phyloP scores from a whole-genome alignment of 257 asterid genomes.

The Coffea eugenioides region DNA sequence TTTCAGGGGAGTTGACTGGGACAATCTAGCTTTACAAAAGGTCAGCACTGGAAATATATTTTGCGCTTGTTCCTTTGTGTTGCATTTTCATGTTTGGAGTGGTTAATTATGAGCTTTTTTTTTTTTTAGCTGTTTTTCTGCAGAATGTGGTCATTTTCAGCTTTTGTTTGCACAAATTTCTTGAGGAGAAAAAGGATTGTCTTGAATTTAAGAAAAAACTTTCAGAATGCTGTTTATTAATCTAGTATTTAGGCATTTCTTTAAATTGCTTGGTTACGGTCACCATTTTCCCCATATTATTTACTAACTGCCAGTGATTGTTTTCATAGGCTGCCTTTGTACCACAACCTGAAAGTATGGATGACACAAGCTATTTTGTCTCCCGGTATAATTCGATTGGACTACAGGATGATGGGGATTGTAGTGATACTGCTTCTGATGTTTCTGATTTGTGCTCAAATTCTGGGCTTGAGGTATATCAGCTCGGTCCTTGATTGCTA shows the following conservation, averaged over 20 bases:
- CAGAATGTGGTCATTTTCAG: not conserved
- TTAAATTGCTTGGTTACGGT: not conserved
- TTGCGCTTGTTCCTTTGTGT: not conserved
- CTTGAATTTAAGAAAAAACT: not conserved
- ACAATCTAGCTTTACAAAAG: slow-evolving; percentile 79
- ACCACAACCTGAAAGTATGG: slow-evolving; percentile 78
- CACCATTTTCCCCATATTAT: not conserved
- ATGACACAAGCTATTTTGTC: slow-evolving; percentile 91
- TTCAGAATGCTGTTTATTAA: not conserved
- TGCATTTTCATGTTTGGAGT: not conserved
- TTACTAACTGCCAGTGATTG: slow-evolving; percentile 9
- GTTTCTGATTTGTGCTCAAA: slow-evolving; percentile 53
- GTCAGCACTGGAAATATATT: slow-evolving; percentile 33
- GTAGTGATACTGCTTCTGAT: slow-evolving; percentile 59
- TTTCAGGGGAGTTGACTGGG: slow-evolving; percentile 94
- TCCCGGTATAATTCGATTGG: slow-evolving; percentile 62
- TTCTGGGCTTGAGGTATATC: slow-evolving; percentile 57
- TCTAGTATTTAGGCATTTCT: not conserved
- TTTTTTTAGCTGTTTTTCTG: not conserved
- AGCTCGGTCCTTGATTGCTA: not conserved
- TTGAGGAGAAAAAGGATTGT: not conserved
- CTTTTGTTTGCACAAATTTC: not conserved
- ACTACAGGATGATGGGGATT: slow-evolving; percentile 49
- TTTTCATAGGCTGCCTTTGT: slow-evolving; percentile 82
- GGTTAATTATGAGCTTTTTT: not conserved